A percentile compares a stretch with the other conserved stretches of the same genome.
Evolutionary conservation across 2,329 filamentous ascomycete genomes (phyloP).

Genomic region (Monosporascus sp.): DNA sequence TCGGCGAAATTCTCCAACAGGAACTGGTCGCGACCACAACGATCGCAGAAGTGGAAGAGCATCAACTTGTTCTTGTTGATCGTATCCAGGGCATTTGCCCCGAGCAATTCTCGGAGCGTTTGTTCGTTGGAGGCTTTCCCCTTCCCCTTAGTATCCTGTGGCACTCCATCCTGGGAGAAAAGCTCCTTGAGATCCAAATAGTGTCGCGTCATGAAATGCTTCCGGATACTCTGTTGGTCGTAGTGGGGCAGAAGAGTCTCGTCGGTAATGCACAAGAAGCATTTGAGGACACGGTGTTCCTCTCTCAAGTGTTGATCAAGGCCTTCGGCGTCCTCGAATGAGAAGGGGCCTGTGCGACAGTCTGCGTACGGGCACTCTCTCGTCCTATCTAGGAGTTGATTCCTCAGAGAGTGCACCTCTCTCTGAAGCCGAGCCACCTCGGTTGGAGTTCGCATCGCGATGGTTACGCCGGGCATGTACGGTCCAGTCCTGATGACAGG

Average conservation of each 20-base stretch:
- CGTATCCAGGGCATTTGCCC: not conserved
- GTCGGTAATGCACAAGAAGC: conserved; percentile 20
- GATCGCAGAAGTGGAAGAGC: conserved; percentile 6
- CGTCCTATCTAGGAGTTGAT: conserved; percentile 27
- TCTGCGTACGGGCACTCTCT: conserved; percentile 32
- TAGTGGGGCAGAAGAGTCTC: conserved; percentile 28
- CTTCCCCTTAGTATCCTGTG: not conserved
- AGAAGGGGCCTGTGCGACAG: conserved; percentile 29
- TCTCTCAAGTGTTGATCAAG: conserved; percentile 31
- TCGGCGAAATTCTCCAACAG: conserved; percentile 5
- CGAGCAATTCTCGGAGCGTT: not conserved
- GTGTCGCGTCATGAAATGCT: conserved; percentile 17
- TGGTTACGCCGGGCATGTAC: conserved; percentile 30
- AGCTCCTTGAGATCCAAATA: conserved; percentile 9
- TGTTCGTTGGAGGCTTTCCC: not conserved
- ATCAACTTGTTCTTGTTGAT: not conserved
- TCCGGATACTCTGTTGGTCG: conserved; percentile 9
- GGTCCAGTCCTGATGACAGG: conserved; percentile 28
- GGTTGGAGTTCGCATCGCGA: conserved; percentile 33
- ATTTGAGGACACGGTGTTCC: conserved; percentile 25
- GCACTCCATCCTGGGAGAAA: conserved; percentile 1
- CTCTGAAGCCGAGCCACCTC: conserved; percentile 33
- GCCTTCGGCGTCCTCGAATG: conserved; percentile 18
- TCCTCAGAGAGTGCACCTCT: conserved; percentile 28
- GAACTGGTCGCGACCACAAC: conserved; percentile 10